phyloP scores from a whole-genome alignment of 2,329 filamentous ascomycete genomes.

The Emericellopsis atlantica region DNA sequence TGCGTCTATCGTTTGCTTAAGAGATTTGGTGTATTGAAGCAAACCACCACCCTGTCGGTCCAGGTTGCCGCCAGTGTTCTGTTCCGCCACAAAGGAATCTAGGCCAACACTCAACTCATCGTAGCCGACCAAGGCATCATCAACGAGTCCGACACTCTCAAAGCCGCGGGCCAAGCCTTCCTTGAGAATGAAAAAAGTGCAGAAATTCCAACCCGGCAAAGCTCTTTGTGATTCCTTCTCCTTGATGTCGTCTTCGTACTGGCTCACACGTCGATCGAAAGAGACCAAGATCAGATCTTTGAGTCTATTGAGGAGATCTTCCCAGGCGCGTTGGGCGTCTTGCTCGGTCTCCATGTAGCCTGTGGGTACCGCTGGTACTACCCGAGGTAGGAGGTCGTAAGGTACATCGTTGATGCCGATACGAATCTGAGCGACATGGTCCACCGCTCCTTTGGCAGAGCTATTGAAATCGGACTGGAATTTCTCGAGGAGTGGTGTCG shows the following conservation, averaged over 20 bases:
- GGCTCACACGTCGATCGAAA: constrained; percentile 79
- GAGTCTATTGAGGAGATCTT: constrained; percentile 72
- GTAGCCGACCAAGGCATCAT: constrained; percentile 89
- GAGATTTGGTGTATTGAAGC: constrained; percentile 58
- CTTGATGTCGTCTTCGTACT: constrained; percentile 95
- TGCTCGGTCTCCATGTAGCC: constrained; percentile 59
- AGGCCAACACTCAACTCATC: constrained; percentile 85
- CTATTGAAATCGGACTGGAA: constrained; percentile 82
- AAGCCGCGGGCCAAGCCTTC: constrained; percentile 89
- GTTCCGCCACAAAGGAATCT: constrained; percentile 69
- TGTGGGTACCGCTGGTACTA: constrained; percentile 49
- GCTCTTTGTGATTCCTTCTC: constrained; percentile 81
- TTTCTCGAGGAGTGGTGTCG: constrained; percentile 79
- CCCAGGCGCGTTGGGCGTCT: constrained; percentile 73
- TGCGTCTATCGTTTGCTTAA: constrained; percentile 46
- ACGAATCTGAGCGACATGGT: constrained; percentile 76
- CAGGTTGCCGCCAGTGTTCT: constrained; percentile 43
- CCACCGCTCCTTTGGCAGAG: constrained; percentile 52
- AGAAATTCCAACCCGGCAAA: constrained; percentile 96
- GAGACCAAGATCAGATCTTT: constrained; percentile 79
- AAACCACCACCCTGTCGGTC: constrained; percentile 62
- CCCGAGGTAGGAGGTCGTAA: constrained; percentile 49
- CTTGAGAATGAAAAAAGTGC: constrained; percentile 96
- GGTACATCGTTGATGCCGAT: constrained; percentile 60
- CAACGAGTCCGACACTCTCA: constrained; percentile 88